Conservation (phyloP, 139 green algal species). For the Zygnema circumcarinatum region DNA sequence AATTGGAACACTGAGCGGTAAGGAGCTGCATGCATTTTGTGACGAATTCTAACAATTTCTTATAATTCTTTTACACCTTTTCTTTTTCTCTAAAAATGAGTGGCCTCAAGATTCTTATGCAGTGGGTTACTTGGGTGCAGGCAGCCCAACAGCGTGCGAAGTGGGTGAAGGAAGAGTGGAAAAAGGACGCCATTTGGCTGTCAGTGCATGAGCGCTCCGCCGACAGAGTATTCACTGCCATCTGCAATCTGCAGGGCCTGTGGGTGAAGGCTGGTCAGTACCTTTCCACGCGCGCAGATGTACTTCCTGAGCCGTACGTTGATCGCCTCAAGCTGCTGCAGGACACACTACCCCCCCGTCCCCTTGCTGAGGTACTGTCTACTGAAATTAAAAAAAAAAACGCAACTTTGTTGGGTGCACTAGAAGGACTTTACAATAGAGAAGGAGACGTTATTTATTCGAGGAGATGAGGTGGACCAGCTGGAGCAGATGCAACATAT, state of each 20-base stretch:
- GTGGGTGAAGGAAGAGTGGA: neutral
- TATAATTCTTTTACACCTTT: too few species aligned
- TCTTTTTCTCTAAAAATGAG: too few species aligned
- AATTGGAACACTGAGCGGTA: neutral
- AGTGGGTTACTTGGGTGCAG: too few species aligned
- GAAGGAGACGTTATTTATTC: neutral
- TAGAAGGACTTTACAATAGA: too few species aligned
- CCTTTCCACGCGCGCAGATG: slow-evolving; percentile 93
- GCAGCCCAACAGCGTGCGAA: slow-evolving; percentile 14
- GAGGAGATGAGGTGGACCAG: neutral
- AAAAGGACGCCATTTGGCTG: slow-evolving; percentile 38
- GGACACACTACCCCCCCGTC: slow-evolving; percentile 94
- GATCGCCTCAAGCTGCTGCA: slow-evolving; percentile 94
- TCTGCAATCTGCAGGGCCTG: slow-evolving; percentile 54
- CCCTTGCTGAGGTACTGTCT: slow-evolving; percentile 68
- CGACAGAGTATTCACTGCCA: slow-evolving; percentile 20
- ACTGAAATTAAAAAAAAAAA: too few species aligned
- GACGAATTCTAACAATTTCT: neutral
- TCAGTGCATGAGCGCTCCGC: slow-evolving; percentile 40
- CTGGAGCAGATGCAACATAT: neutral
- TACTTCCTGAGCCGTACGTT: slow-evolving; percentile 92
- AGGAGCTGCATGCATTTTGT: neutral
- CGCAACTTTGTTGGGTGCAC: too few species aligned
- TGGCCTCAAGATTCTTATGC: too few species aligned
- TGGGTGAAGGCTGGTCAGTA: slow-evolving; percentile 68